Evolutionary conservation across 257 asterid genomes (phyloP), one percentile per base, ranked within the genome.

Genomic region (Salvia rosmarinus): DNA sequence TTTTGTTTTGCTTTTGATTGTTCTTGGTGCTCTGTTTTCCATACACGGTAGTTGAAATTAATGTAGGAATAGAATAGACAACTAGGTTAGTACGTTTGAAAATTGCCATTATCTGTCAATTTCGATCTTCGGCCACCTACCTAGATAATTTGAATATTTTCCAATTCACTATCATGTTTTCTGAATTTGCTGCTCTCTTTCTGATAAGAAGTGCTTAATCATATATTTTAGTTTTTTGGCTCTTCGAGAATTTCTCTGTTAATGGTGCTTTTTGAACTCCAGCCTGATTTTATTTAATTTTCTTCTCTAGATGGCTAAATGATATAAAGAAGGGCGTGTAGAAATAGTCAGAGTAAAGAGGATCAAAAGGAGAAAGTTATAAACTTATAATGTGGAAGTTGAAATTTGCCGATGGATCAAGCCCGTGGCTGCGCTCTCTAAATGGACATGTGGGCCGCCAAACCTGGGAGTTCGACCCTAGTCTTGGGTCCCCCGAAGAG

Each of bases 361-460:
- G 51, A 64, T 32, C 13, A 9, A 10, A 34, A 14, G 25, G 43
- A 42, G 69, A 74, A 34, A 21, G 37, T 1, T 12, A 71, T 19
- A 74, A 34, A 21, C 25, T 1, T 12, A 71, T 19, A 85, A 93
- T 93, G 98, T 93, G 98, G 98, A 93, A 90, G 87, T 78, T 93
- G 81, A 93, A 90, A 78, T 20, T 86, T 67, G 92, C 84, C 0
- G 96, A 93, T 76, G 98, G 95, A 75, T 88, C 87, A 59, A 84
- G 80, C 80, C 96, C 98, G 19, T 93, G 98, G 97, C 70, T 93
- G 81, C 88, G 95, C 35, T 82, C 96, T 5, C 21, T 83, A 30
- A 93, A 93, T 70, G 85, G 86, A 21, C 92, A 90, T 57, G 73
- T 80, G 28, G 98, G 98, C 28, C 88, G 98, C 68, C 96, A 93